Evolutionary conservation across 2,329 filamentous ascomycete genomes (phyloP).

Genomic region (Xylariaceae sp.): DNA sequence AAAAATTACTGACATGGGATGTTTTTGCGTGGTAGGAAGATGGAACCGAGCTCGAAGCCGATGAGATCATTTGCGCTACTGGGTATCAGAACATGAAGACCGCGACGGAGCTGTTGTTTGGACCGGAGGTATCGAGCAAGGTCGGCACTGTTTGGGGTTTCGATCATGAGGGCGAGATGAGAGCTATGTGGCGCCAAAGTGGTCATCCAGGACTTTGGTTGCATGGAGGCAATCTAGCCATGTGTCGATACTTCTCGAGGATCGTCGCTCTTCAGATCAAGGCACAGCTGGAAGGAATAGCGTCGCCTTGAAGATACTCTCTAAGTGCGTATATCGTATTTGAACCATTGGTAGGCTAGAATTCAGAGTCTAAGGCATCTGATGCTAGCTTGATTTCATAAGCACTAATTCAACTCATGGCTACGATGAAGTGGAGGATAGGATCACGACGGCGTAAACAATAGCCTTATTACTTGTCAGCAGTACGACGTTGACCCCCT

Average conservation of each 20-base stretch:
- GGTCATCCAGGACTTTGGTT: conserved; percentile 65
- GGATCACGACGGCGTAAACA: too few species aligned
- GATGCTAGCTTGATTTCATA: too few species aligned
- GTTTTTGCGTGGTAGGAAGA: too few species aligned
- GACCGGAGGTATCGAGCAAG: conserved; percentile 55
- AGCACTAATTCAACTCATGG: too few species aligned
- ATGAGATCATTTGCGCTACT: conserved; percentile 55
- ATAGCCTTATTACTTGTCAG: too few species aligned
- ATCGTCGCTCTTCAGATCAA: conserved; percentile 51
- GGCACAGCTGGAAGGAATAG: conserved; percentile 34
- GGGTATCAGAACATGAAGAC: conserved; percentile 64
- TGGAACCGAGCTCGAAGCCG: conserved; percentile 47
- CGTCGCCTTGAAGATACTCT: too few species aligned
- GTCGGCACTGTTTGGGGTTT: conserved; percentile 61
- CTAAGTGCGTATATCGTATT: too few species aligned
- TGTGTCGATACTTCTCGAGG: conserved; percentile 59
- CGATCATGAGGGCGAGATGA: conserved; percentile 53
- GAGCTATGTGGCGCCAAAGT: conserved; percentile 54
- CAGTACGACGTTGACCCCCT: too few species aligned
- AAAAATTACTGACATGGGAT: too few species aligned
- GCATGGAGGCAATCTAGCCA: conserved; percentile 60
- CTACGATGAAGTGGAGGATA: too few species aligned
- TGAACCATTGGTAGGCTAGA: too few species aligned
- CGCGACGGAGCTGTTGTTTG: conserved; percentile 58
- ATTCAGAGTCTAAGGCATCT: too few species aligned